Base-by-base conservation (phyloP, 1,284 basidiomycete species). In the Tilletia horrida region DNA sequence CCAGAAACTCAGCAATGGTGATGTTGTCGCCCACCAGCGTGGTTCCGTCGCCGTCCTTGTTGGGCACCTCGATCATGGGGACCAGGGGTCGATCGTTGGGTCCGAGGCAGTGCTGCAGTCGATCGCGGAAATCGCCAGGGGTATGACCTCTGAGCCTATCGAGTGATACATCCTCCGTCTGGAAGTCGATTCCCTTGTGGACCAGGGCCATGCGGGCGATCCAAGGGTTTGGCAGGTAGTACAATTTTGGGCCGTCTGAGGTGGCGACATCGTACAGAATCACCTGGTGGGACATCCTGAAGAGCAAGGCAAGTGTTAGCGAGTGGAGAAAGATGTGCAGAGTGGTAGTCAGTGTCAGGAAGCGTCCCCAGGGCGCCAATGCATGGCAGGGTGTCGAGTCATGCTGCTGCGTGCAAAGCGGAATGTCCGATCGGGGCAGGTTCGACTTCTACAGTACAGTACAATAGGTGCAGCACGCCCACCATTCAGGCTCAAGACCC, bases 231-330 rank as follows among this genome's bases (percentile, higher is more conserved):
- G 55, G 55, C 29, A 59, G 55, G 55, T n/a, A 29, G 18, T 59
- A 29, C 14, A 18, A 21, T 21, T 29, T 29, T 31, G 50, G 21
- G 8, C 50, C 50, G 21, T 40, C 55, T 9, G 55, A 35, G 29
- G 55, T 16, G 23, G 55, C 55, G 29, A 59, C 55, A 29, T 59
- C 55, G 55, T 59, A 59, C 16, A 59, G 21, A 29, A 59, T 59
- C 3, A 59, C 31, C 3, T 14, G 50, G 3, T 52, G 13, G 25
- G 50, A 52, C 50, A 52, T 52, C 21, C 21, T 27, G 50, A 27
- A 48, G 45, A 11, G 35, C 11, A 11, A 11, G 35, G 35, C 35
- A 40, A 40, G 35, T 40, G 35, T 40, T 4, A 40, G 35, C 35
- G 35, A 11, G 35, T 40, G 35, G 35, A 11, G 35, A 4, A 4